phyloP scores from a whole-genome alignment of 768 basidiomycete genomes.

The Leccinellum albellum region DNA sequence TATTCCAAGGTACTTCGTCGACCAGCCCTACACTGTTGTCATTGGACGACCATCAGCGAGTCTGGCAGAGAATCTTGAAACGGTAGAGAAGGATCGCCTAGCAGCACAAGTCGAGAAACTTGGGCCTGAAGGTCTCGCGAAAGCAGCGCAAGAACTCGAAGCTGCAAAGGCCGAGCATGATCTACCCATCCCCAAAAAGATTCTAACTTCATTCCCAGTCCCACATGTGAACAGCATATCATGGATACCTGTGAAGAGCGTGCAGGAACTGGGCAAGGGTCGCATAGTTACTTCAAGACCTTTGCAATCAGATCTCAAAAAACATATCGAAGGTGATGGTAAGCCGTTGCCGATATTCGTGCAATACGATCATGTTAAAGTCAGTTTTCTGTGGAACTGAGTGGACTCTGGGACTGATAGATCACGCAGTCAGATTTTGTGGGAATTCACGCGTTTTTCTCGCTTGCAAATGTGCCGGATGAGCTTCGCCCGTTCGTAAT shows the following conservation, averaged over 20 bases:
- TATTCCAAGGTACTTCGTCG: slow-evolving; percentile 67
- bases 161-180: slow-evolving; percentile 87
- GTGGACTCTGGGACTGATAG: neutral
- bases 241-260: slow-evolving; percentile 79
- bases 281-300: slow-evolving; percentile 31
- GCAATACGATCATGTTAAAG: slow-evolving; percentile 92
- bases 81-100: slow-evolving; percentile 75
- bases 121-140: slow-evolving; percentile 77
- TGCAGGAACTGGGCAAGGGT: slow-evolving; percentile 58
- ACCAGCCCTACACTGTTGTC: slow-evolving; percentile 69
- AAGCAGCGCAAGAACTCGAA: slow-evolving; percentile 64
- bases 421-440: slow-evolving; percentile 83
- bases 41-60: slow-evolving; percentile 84
- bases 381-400: slow-evolving; percentile 26
- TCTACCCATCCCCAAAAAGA: slow-evolving; percentile 70
- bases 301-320: slow-evolving; percentile 46
- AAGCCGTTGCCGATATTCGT: slow-evolving; percentile 78
- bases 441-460: slow-evolving; percentile 73
- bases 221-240: slow-evolving; percentile 87
- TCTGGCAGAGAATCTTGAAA: slow-evolving; percentile 76
- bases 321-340: slow-evolving; percentile 67
- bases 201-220: slow-evolving; percentile 84
- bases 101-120: slow-evolving; percentile 62
- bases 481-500: slow-evolving; percentile 62
- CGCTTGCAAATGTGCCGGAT: slow-evolving; percentile 66